Conservation (phyloP, 441 rosid species). For the Aquilaria agallochum region DNA sequence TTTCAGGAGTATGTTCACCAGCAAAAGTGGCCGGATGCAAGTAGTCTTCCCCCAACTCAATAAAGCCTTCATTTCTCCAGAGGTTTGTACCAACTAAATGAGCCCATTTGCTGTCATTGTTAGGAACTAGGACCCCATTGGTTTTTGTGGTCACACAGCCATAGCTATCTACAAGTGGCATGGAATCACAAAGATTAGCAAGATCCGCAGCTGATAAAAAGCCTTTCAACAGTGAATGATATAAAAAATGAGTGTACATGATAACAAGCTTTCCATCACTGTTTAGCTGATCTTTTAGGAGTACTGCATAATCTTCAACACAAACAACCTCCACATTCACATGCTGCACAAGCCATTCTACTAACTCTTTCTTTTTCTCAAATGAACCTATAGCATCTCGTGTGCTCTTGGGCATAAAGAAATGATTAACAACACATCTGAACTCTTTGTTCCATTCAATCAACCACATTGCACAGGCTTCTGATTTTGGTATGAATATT, state of each 20-base stretch:
- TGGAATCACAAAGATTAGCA: conserved; percentile 20
- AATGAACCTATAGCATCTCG: conserved; percentile 21
- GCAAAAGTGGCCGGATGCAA: conserved; percentile 27
- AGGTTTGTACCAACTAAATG: conserved; percentile 43
- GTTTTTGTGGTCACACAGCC: conserved; percentile 22
- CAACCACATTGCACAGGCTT: conserved; percentile 24
- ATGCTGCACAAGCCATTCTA: conserved; percentile 37
- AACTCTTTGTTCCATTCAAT: conserved; percentile 53
- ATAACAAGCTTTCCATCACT: conserved; percentile 35
- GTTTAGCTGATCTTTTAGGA: conserved; percentile 16
- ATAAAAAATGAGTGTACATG: conserved; percentile 48
- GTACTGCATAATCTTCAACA: conserved; percentile 26
- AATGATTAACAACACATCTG: conserved; percentile 20
- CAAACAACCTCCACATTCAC: conserved; percentile 12
- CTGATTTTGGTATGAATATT: conserved; percentile 14
- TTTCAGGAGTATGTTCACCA: conserved; percentile 23
- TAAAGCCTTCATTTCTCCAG: conserved; percentile 38
- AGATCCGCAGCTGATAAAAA: conserved; percentile 25
- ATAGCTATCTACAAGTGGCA: conserved; percentile 59
- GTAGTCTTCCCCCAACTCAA: conserved; percentile 60
- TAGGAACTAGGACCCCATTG: conserved; percentile 53
- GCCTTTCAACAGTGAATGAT: conserved; percentile 23
- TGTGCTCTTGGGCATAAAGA: conserved; percentile 43
- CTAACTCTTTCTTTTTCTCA: conserved; percentile 15
- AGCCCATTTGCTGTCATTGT: conserved; percentile 61